A percentile compares a stretch with the other conserved stretches of the same genome.
These are phyloP conservation scores for Psilocybe tampanensis DNA, from an alignment of 768 basidiomycete genomes.

Conservation along the genomic window DNA sequence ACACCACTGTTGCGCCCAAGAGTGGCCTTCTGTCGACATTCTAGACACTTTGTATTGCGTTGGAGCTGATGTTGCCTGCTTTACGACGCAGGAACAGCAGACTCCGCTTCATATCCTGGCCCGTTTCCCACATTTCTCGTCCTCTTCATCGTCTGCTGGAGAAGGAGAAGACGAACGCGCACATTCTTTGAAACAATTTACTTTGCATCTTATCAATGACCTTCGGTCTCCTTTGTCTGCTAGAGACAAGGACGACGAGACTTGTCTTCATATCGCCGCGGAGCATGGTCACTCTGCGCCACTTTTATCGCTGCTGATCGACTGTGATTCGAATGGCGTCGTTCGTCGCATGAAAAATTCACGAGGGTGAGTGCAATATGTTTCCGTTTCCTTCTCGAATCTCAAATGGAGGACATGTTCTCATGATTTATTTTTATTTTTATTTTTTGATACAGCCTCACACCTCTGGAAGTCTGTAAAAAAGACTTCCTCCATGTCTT, in stretches of 20 bases:
- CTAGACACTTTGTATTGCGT: conserved; percentile 76
- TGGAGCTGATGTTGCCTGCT: conserved; percentile 73
- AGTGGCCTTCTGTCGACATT: conserved; percentile 57
- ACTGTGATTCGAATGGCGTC: conserved; percentile 59
- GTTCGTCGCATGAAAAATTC: conserved; percentile 67
- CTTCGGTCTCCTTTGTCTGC: conserved; percentile 71
- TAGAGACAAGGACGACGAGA: conserved; percentile 67
- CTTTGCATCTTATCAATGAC: conserved; percentile 67
- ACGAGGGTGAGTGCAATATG: conserved; percentile 56
- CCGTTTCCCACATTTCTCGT: conserved; percentile 33
- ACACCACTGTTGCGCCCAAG: conserved; percentile 65
- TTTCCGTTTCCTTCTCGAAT: background rate
- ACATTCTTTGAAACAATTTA: conserved; percentile 52
- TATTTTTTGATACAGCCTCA: conserved; percentile 44
- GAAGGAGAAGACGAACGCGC: conserved; percentile 17
- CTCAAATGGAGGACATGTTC: no score
- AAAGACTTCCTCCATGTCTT: conserved; percentile 69
- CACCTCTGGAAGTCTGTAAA: conserved; percentile 67
- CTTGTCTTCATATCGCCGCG: conserved; percentile 80
- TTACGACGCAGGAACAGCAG: conserved; percentile 63
- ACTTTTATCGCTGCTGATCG: conserved; percentile 62
- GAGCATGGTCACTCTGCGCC: conserved; percentile 71
- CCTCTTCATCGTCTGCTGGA: conserved; percentile 20
- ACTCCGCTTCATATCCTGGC: conserved; percentile 74
- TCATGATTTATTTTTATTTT: conserved; percentile 12